These are phyloP conservation scores for Chiua sp. DNA, from an alignment of 1,284 basidiomycete genomes.

Conservation along the genomic window DNA sequence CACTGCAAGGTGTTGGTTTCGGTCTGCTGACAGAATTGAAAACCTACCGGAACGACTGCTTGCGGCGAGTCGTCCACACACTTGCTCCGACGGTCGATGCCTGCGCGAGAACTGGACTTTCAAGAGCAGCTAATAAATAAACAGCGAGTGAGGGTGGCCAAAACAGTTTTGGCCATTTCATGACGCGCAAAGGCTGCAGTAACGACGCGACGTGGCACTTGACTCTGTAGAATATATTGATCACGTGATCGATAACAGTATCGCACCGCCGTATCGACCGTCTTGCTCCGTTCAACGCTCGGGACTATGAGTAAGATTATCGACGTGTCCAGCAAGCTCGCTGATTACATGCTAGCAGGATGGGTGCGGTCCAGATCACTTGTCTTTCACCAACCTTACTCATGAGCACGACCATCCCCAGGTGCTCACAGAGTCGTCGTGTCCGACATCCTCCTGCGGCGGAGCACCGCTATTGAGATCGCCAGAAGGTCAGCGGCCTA, in stretches of 20 bases:
- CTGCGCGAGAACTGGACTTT: slow-evolving; percentile 46
- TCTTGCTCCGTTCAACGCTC: neutral
- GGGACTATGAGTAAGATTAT: slow-evolving; percentile 53
- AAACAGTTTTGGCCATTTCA: slow-evolving; percentile 64
- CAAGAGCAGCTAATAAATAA: slow-evolving; percentile 51
- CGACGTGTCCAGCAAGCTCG: slow-evolving; percentile 64
- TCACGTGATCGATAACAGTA: slow-evolving; percentile 31
- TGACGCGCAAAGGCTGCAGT: slow-evolving; percentile 38
- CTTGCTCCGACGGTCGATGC: slow-evolving; percentile 37
- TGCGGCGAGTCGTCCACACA: slow-evolving; percentile 65
- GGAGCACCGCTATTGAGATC: slow-evolving; percentile 72
- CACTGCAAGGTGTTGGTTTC: slow-evolving; percentile 45
- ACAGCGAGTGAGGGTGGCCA: slow-evolving; percentile 63
- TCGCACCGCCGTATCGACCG: neutral
- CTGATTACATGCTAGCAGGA: slow-evolving; percentile 76
- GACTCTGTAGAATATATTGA: neutral
- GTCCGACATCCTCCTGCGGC: slow-evolving; percentile 57
- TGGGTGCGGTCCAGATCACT: slow-evolving; percentile 58
- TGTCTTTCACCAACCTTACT: neutral
- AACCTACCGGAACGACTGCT: slow-evolving; percentile 64
- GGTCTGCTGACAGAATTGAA: neutral
- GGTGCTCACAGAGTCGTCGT: slow-evolving; percentile 71
- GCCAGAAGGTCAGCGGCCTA: slow-evolving; percentile 54
- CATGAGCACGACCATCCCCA: slow-evolving; percentile 34
- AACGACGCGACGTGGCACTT: slow-evolving; percentile 24